These are phyloP conservation scores for Thalia dealbata DNA, from an alignment of 176 grass and related monocot genomes.

Conservation along the genomic window DNA sequence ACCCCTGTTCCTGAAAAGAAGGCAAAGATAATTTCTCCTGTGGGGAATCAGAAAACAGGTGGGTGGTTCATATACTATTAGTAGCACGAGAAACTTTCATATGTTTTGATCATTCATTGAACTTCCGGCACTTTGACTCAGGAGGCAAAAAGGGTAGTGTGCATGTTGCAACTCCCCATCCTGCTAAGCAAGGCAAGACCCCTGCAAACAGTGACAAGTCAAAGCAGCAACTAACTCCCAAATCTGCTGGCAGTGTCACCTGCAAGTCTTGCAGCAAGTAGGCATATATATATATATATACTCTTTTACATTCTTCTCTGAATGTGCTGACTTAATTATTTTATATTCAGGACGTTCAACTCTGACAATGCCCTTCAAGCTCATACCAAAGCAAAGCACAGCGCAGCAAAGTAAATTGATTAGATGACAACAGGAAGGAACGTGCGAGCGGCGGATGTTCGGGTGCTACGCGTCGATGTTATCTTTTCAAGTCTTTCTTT, in stretches of 20 bases:
- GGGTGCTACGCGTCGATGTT: neutral
- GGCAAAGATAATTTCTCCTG: slow-evolving; percentile 46
- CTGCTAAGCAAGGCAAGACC: slow-evolving; percentile 61
- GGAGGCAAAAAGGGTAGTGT: slow-evolving; percentile 39
- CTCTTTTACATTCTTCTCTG: too few relatives aligned
- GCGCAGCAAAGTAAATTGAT: neutral
- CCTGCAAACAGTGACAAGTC: slow-evolving; percentile 41
- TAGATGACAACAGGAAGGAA: too few relatives aligned
- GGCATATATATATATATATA: slow-evolving; percentile 10
- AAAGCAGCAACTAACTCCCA: slow-evolving; percentile 52
- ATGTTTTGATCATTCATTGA: slow-evolving; percentile 15
- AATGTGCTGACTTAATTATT: neutral
- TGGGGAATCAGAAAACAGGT: slow-evolving; percentile 57
- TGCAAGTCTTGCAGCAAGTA: slow-evolving; percentile 89
- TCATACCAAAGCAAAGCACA: slow-evolving; percentile 68
- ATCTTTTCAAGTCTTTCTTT: too few relatives aligned
- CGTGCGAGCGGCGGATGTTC: neutral
- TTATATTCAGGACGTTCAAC: slow-evolving; percentile 52
- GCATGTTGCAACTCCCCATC: slow-evolving; percentile 74
- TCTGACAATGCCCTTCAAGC: slow-evolving; percentile 51
- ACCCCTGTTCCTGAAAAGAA: slow-evolving; percentile 78
- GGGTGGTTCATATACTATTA: neutral
- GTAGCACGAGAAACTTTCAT: neutral
- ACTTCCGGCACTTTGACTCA: too few relatives aligned
- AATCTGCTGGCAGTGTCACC: slow-evolving; percentile 38